These are phyloP conservation scores for Sechiopsis laciniata DNA, from an alignment of 306 rosid genomes.

Conservation along the genomic window DNA sequence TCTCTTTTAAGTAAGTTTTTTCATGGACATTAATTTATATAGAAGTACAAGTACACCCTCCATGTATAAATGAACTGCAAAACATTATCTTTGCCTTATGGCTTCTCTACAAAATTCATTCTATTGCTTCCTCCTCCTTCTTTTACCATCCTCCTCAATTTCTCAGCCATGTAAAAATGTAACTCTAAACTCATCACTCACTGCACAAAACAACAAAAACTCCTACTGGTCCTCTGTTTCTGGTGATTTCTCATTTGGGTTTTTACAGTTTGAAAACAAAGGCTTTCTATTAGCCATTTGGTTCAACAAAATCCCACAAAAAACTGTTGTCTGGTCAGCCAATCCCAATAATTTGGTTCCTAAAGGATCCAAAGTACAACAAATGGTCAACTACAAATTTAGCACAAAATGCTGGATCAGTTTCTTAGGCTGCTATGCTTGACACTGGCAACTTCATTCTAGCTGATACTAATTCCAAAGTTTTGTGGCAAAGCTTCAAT, in stretches of 20 bases:
- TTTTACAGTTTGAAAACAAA: slow-evolving; percentile 11
- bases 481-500: slow-evolving; percentile 49
- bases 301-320: slow-evolving; percentile 36
- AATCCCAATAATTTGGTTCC: slow-evolving; percentile 15
- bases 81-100: background rate
- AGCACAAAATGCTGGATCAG: background rate
- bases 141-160: background rate
- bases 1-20: too few species aligned
- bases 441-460: slow-evolving; percentile 52
- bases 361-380: slow-evolving; percentile 30
- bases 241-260: slow-evolving; percentile 41
- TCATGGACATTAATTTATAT: too few species aligned
- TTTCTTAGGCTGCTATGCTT: slow-evolving; percentile 38
- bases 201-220: slow-evolving; percentile 10
- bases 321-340: slow-evolving; percentile 39
- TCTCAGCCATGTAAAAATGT: slow-evolving; percentile 26
- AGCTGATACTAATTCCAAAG: background rate
- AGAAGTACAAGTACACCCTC: too few species aligned
- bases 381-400: slow-evolving; percentile 19
- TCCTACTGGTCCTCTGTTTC: slow-evolving; percentile 27
- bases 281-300: slow-evolving; percentile 37
- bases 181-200: slow-evolving; percentile 21
- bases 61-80: too few species aligned
- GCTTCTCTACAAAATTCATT: background rate
- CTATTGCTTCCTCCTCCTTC: background rate